These are phyloP conservation scores for Teunomyces panamensis DNA, from an alignment of 805 yeast species.

Conservation along the genomic window DNA sequence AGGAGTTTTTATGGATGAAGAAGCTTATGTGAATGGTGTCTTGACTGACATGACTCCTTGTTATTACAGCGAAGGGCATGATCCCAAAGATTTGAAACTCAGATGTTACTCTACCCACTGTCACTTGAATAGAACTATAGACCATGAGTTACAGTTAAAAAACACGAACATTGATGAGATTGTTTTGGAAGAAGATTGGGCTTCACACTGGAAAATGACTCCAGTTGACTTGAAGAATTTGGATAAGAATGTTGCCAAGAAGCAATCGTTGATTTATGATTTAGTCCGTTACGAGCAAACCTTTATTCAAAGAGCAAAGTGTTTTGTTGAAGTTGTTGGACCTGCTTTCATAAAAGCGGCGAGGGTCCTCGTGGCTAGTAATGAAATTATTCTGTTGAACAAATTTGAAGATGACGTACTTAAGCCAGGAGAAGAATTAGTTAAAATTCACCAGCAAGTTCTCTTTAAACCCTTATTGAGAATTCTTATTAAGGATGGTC, in stretches of 20 bases:
- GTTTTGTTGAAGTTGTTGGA: slow-evolving; percentile 50
- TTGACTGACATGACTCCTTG: slow-evolving; percentile 45
- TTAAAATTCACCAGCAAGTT: slow-evolving; percentile 51
- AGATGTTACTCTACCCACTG: slow-evolving; percentile 36
- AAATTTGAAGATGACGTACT: slow-evolving; percentile 60
- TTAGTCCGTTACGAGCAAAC: slow-evolving; percentile 68
- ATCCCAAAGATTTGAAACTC: slow-evolving; percentile 13
- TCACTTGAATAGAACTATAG: slow-evolving; percentile 26
- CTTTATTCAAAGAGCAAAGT: slow-evolving; percentile 62
- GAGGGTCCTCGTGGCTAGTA: slow-evolving; percentile 17
- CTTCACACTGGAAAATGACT: slow-evolving; percentile 61
- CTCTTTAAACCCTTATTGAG: slow-evolving; percentile 57
- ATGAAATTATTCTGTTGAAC: slow-evolving; percentile 25
- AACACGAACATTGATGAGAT: slow-evolving; percentile 19
- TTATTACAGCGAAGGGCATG: slow-evolving; percentile 32
- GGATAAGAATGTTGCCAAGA: slow-evolving; percentile 51
- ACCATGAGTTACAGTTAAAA: slow-evolving; percentile 20
- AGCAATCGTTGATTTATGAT: slow-evolving; percentile 76
- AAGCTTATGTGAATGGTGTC: slow-evolving; percentile 34
- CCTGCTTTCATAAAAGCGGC: slow-evolving; percentile 38
- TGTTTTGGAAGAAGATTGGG: slow-evolving; percentile 53
- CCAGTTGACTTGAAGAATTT: slow-evolving; percentile 51
- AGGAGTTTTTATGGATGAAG: slow-evolving; percentile 14
- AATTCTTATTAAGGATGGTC: slow-evolving; percentile 61
- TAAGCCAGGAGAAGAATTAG: slow-evolving; percentile 52